Evolutionary conservation across 192 early-diverging fungal species (phyloP), one percentile per base, ranked within the genome.

Genomic region (Entomortierella beljakovae): DNA sequence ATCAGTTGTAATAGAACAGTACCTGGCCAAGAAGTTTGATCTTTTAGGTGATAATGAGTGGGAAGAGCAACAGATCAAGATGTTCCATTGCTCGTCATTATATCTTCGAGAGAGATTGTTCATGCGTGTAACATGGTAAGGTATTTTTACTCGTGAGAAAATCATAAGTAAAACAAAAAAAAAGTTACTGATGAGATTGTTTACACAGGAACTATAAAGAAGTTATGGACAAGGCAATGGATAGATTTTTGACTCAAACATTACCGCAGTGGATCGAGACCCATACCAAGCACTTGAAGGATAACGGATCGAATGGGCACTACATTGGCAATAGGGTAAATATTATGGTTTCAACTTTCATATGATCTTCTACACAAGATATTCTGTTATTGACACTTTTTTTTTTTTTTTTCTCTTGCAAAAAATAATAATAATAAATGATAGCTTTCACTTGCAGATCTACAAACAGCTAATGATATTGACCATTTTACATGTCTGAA

Each of bases 21-120:
- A 40, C 26, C 40, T 76, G 4, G 73, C 73, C 58, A 53, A 53
- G 59, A 56, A 68, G 59, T 76, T 76, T 61, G 64, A 34, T 7
- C 73, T 76, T 18, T 37, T 76, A 28, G 73, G 73, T 10, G 64
- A 76, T 2, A 76, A 76, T 48, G 64, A 56, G n/a, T 76, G 73
- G 73, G 73, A 76, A 16, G 65, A 62, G 53, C 73, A 57, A 28
- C 57, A 56, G 28, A 76, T 76, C 42, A 76, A 63, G 60, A 57
- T 62, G 38, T 68, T 68, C 15, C 29, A 68, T 57, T 76, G 64
- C 3, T 62, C 57, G 8, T 62, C 64, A n/a, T 16, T 57, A 2
- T 68, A 57, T 23, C 46, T 76, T 6, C 63, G 73, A 22, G 73
- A 76, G n/a, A 64, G 73, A 34, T 28, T 68, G 15, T 10, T 18